phyloP scores from a whole-genome alignment of 78 protist species.

The Polysphondylium violaceum region DNA sequence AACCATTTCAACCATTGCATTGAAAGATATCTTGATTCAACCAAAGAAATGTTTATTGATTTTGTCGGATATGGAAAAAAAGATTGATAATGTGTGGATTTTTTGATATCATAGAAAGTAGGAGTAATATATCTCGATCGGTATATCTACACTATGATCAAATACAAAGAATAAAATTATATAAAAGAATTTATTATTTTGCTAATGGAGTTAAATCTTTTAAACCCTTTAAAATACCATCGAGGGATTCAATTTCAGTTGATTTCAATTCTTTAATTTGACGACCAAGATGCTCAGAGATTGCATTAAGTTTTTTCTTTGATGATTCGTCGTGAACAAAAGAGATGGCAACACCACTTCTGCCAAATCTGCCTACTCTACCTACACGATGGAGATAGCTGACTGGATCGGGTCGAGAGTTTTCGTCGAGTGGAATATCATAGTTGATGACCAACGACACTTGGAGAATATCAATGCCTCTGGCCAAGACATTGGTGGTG shows the following conservation, averaged over 20 bases:
- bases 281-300: constrained; percentile 21
- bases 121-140: too few relatives aligned
- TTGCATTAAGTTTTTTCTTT: not conserved
- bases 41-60: too few relatives aligned
- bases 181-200: constrained; percentile 2
- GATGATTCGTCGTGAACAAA: constrained; percentile 6
- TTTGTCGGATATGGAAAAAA: too few relatives aligned
- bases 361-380: constrained; percentile 87
- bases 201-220: constrained; percentile 69
- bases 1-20: too few relatives aligned
- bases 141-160: too few relatives aligned
- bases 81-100: too few relatives aligned
- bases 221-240: constrained; percentile 34
- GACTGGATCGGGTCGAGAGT: constrained; percentile 50
- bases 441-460: constrained; percentile 83
- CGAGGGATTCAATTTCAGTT: constrained; percentile 28
- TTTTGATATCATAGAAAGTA: too few relatives aligned
- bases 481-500: constrained; percentile 92
- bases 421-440: constrained; percentile 69
- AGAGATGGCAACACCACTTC: constrained; percentile 71
- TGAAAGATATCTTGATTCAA: too few relatives aligned
- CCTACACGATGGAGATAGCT: constrained; percentile 89
- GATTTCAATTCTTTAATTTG: constrained; percentile 25
- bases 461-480: constrained; percentile 93
- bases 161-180: constrained; percentile 2